phyloP scores from a whole-genome alignment of 805 yeast genomes.

The Cyberlindnera bimundalis region DNA sequence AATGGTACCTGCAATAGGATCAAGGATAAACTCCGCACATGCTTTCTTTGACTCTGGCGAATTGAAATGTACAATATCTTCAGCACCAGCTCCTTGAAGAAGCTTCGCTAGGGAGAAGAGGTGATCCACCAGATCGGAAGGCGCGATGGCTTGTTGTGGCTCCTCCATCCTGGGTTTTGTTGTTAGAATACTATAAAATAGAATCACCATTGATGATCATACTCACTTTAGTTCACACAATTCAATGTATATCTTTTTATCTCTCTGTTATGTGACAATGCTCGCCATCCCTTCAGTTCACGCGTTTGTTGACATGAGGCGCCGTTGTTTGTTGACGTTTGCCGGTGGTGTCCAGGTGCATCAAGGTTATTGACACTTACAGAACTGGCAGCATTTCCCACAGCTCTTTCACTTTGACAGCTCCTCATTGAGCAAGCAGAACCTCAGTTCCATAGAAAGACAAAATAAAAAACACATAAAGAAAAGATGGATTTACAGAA shows the following conservation, averaged over 20 bases:
- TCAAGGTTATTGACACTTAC: neutral
- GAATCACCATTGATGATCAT: no score
- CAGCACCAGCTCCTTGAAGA: constrained; percentile 28
- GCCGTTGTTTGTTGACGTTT: constrained; percentile 6
- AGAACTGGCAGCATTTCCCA: no score
- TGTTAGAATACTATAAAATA: neutral
- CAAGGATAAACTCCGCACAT: constrained; percentile 20
- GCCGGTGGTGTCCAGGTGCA: constrained; percentile 5
- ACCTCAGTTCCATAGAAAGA: no score
- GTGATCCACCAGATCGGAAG: constrained; percentile 23
- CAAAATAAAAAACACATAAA: no score
- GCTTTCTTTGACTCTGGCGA: constrained; percentile 13
- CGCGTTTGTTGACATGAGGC: constrained; percentile 3
- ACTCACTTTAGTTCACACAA: no score
- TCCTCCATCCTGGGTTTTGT: constrained; percentile 6
- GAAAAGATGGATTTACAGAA: constrained; percentile 13
- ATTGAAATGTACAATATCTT: constrained; percentile 28
- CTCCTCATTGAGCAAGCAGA: neutral
- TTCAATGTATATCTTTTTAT: no score
- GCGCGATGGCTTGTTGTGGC: constrained; percentile 6
- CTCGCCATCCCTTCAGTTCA: neutral
- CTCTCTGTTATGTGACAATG: neutral
- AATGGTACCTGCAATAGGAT: constrained; percentile 24
- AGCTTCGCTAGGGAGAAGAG: constrained; percentile 29
- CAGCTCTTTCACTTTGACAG: no score